Conservation (phyloP, 768 basidiomycete species). For the Suillus alpinus region DNA sequence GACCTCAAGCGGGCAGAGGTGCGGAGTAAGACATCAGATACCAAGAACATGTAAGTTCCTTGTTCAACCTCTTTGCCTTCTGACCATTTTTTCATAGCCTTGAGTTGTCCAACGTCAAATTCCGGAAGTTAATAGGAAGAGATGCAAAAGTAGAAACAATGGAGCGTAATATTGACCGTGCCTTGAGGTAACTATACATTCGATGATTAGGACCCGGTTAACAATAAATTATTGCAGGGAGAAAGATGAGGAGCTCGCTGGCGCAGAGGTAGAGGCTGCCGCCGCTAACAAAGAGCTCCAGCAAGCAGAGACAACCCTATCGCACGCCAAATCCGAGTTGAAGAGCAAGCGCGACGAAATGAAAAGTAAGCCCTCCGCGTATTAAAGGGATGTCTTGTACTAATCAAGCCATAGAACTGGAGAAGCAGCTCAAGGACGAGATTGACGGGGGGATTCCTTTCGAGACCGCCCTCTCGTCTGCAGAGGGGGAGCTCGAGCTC, state of each 20-base stretch:
- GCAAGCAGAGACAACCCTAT: constrained; percentile 59
- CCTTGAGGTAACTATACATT: constrained; percentile 48
- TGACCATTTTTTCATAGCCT: constrained; percentile 45
- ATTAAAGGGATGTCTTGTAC: constrained; percentile 4
- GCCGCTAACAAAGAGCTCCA: constrained; percentile 57
- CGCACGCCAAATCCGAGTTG: constrained; percentile 57
- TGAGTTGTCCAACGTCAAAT: constrained; percentile 56
- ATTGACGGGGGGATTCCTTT: constrained; percentile 39
- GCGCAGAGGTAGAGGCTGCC: constrained; percentile 31
- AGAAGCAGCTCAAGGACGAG: constrained; percentile 43
- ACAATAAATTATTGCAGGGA: constrained; percentile 41
- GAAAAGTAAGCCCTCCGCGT: constrained; percentile 42
- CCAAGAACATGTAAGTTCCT: constrained; percentile 61
- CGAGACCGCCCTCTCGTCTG: constrained; percentile 47
- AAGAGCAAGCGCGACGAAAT: constrained; percentile 61
- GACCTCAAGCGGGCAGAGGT: constrained; percentile 71
- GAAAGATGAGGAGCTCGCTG: constrained; percentile 58
- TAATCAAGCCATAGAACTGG: constrained; percentile 40
- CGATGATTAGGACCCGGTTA: background rate
- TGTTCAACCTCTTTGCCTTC: background rate
- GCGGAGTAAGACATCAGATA: constrained; percentile 60
- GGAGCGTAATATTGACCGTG: constrained; percentile 67
- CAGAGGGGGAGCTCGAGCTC: constrained; percentile 15
- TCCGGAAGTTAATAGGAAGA: constrained; percentile 60
- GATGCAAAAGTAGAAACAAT: constrained; percentile 62